Conservation (phyloP, 495 filamentous ascomycete species). For the Clohesyomyces aquaticus region DNA sequence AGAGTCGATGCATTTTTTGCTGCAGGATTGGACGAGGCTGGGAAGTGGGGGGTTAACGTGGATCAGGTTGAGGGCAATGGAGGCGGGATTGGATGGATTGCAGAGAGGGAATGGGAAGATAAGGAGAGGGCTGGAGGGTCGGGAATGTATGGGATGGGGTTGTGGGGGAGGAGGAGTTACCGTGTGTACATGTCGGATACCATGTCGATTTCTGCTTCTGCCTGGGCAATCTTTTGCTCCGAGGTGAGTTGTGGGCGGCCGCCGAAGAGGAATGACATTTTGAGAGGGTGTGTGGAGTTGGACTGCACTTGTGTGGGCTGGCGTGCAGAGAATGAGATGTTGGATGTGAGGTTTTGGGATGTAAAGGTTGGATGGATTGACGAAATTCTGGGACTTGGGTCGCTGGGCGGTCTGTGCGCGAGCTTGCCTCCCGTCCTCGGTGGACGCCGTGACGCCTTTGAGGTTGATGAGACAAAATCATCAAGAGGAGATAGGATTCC, state of each 20-base stretch:
- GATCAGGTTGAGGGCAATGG: neutral
- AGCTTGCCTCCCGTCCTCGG: no score
- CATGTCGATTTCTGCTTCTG: constrained; percentile 93
- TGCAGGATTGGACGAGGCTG: constrained; percentile 85
- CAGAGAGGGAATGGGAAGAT: neutral
- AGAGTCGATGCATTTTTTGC: constrained; percentile 85
- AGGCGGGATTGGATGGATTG: neutral
- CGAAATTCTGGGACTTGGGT: no score
- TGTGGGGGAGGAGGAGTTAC: constrained; percentile 54
- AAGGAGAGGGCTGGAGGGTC: constrained; percentile 1
- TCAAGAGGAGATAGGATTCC: no score
- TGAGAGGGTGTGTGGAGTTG: no score
- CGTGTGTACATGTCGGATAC: constrained; percentile 95
- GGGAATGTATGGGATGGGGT: no score
- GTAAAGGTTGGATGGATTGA: no score
- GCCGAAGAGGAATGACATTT: constrained; percentile 95
- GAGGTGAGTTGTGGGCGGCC: constrained; percentile 79
- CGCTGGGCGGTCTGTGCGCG: no score
- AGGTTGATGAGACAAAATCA: no score
- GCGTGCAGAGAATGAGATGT: no score
- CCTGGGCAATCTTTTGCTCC: constrained; percentile 91
- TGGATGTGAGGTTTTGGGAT: no score
- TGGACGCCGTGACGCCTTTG: no score
- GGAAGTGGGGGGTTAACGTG: neutral
- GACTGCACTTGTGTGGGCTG: no score